phyloP scores from a whole-genome alignment of 1,139 yeast genomes.

The Lodderomyces beijingensis region DNA sequence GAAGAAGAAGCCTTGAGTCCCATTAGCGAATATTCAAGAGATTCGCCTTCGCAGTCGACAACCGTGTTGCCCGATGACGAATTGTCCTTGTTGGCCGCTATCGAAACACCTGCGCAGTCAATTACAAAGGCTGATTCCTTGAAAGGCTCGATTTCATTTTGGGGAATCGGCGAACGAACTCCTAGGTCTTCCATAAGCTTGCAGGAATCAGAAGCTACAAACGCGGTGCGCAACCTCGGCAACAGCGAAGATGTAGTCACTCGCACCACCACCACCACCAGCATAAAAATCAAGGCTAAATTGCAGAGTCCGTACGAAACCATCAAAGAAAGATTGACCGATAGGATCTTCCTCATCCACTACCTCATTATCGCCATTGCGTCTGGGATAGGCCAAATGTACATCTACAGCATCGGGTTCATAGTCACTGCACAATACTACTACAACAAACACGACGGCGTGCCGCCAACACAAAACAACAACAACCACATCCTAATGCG shows the following conservation, averaged over 20 bases:
- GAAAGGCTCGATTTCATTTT: conserved; percentile 35
- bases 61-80: conserved; percentile 6
- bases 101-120: conserved; percentile 7
- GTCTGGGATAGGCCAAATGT: conserved; percentile 41
- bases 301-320: conserved; percentile 20
- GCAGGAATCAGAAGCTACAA: conserved; percentile 10
- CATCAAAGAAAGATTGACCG: conserved; percentile 21
- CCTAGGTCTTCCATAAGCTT: conserved; percentile 23
- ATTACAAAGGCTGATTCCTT: conserved; percentile 16
- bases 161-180: conserved; percentile 27
- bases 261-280: too few relatives aligned
- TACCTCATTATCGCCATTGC: conserved; percentile 31
- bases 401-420: conserved; percentile 43
- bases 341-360: conserved; percentile 29
- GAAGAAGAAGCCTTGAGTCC: conserved; percentile 7
- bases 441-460: conserved; percentile 14
- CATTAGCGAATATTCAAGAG: conserved; percentile 1
- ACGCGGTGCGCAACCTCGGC: not conserved
- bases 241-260: not conserved
- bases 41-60: not conserved
- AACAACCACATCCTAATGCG: conserved; percentile 3
- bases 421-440: conserved; percentile 39
- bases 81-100: conserved; percentile 9
- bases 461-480: too few relatives aligned
- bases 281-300: not conserved